Evolutionary conservation across 768 basidiomycete genomes (phyloP).

Genomic region (Pulveroboletus ravenelii): DNA sequence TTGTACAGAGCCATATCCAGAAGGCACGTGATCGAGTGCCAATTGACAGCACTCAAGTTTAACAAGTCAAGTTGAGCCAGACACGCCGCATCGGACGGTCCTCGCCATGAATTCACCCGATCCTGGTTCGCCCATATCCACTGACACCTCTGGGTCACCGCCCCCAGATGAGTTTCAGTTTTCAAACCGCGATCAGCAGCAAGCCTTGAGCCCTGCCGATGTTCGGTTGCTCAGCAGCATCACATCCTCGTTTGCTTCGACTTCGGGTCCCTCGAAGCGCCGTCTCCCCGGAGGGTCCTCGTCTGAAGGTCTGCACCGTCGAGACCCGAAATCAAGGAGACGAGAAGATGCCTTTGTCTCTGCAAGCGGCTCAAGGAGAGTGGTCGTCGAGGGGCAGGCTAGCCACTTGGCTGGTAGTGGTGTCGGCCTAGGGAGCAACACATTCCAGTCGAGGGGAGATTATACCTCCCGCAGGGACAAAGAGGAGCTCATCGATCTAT

Average conservation of each 20-base stretch:
- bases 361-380: slow-evolving; percentile 20
- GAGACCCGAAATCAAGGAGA: slow-evolving; percentile 49
- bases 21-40: slow-evolving; percentile 16
- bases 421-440: slow-evolving; percentile 13
- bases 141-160: slow-evolving; percentile 36
- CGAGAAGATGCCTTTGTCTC: slow-evolving; percentile 38
- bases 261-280: slow-evolving; percentile 42
- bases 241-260: slow-evolving; percentile 18
- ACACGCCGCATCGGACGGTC: background rate
- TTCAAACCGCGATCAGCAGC: slow-evolving; percentile 28
- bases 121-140: slow-evolving; percentile 34
- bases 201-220: slow-evolving; percentile 17
- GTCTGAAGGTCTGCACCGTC: slow-evolving; percentile 38
- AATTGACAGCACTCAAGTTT: background rate
- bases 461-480: slow-evolving; percentile 46
- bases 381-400: slow-evolving; percentile 20
- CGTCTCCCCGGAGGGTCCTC: slow-evolving; percentile 47
- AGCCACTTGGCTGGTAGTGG: slow-evolving; percentile 5
- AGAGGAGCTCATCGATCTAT: slow-evolving; percentile 49
- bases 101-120: slow-evolving; percentile 35
- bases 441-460: slow-evolving; percentile 32
- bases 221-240: slow-evolving; percentile 16
- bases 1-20: background rate
- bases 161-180: slow-evolving; percentile 34
- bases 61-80: background rate